Evolutionary conservation across 805 yeast species (phyloP), one percentile per base, ranked within the genome.

Genomic region (Candida sonorensis): DNA sequence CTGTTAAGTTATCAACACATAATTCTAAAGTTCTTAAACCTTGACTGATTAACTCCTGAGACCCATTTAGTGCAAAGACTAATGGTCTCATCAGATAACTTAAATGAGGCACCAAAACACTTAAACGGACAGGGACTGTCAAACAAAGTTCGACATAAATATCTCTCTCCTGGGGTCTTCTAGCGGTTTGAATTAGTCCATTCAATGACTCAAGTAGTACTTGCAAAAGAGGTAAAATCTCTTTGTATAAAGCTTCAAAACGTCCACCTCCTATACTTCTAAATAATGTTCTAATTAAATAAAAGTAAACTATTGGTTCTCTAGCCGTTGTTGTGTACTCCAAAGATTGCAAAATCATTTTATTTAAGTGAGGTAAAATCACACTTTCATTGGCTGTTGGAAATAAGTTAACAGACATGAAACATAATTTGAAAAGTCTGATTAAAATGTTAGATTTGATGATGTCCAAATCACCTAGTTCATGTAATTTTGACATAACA

Each of bases 221-320:
- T 35, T 94, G 97, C 27, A 92, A 61, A 23, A 92, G 66, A 0
- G 98, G 98, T 64, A 87, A 72, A 13, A 94, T 90, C 40, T 88
- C 95, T 46, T 92, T 85, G 62, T 94, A 94, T 12, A 92, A 64
- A 33, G 80, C 77, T 55, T 92, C 99, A 53, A 92, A 90, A 37
- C 97, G 67, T 6, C 98, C 98, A 31, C 98, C 97, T 21, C 97
- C 95, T 29, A 92, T 88, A 48, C 94, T 83, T 56, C 97, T 69
- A 65, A 92, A 92, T 30, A 92, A 62, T 0, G 95, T 85, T 47
- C 97, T 67, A 15, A 92, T 81, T 45, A 92, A 65, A 46, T 87
- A 83, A 41, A 90, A 88, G 53, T 87, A 92, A 3, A 86, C 85
- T 16, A 85, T 67, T 5, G 98, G 97, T 50, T 90, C 96, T 43